Conservation (phyloP, 352 stramenopile genomes). For the Aphanomyces invadans region DNA sequence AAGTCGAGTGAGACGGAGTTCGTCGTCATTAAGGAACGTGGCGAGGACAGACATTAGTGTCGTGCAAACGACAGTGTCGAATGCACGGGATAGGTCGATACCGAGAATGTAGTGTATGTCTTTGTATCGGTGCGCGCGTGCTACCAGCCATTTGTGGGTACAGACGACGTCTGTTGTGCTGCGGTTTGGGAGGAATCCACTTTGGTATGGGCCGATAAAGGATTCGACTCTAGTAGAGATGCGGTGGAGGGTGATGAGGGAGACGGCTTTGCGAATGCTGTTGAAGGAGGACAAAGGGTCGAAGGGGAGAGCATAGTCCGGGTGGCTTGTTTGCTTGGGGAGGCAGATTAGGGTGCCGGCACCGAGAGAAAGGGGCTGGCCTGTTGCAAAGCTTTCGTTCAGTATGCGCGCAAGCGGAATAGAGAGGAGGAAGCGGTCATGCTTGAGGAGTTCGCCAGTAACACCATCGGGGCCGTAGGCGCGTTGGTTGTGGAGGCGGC, state of each 20-base stretch:
- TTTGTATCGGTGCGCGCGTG: constrained; percentile 1
- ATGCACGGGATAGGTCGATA: constrained; percentile 24
- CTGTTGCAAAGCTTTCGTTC: too few species aligned
- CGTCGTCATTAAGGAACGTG: constrained; percentile 18
- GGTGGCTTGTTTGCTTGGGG: not conserved
- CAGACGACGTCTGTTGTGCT: constrained; percentile 24
- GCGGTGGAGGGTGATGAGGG: not conserved
- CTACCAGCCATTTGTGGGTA: constrained; percentile 20
- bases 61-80: constrained; percentile 22
- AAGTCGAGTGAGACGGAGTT: constrained; percentile 19
- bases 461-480: too few species aligned
- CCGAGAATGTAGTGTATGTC: constrained; percentile 19
- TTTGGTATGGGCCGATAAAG: not conserved
- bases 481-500: too few species aligned
- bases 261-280: not conserved
- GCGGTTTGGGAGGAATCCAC: not conserved
- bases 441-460: too few species aligned
- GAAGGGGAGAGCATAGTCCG: not conserved
- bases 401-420: too few species aligned
- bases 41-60: constrained; percentile 9
- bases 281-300: not conserved
- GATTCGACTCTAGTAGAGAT: not conserved
- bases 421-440: too few species aligned
- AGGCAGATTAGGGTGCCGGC: too few species aligned
- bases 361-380: too few species aligned